Evolutionary conservation across 768 basidiomycete genomes (phyloP).

Genomic region (Tylopilus felleus): DNA sequence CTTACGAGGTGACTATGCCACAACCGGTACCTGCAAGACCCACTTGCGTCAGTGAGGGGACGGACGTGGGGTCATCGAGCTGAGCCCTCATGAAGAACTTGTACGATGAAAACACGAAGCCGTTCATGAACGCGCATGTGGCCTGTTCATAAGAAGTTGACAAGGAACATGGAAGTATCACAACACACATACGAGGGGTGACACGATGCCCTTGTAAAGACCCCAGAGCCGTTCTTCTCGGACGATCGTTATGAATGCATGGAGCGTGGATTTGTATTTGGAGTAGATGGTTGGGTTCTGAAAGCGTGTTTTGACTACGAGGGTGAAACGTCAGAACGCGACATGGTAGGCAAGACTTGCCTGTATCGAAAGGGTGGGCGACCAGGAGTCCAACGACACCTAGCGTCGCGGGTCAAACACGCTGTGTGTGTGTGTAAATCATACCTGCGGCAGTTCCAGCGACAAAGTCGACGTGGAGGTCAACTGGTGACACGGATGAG

Average conservation of each 20-base stretch:
- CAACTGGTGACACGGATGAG: too few relatives aligned
- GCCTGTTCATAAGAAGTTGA: too few relatives aligned
- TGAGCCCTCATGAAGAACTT: slow-evolving; percentile 61
- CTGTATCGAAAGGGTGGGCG: slow-evolving; percentile 45
- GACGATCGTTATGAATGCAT: background rate
- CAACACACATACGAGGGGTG: slow-evolving; percentile 62
- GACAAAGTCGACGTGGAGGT: too few relatives aligned
- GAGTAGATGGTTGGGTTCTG: slow-evolving; percentile 38
- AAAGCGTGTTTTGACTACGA: slow-evolving; percentile 39
- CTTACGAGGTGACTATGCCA: slow-evolving; percentile 78
- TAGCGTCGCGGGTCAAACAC: too few relatives aligned
- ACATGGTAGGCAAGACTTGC: slow-evolving; percentile 26
- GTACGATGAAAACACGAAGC: slow-evolving; percentile 53
- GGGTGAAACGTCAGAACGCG: background rate
- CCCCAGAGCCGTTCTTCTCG: slow-evolving; percentile 65
- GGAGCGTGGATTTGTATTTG: too few relatives aligned
- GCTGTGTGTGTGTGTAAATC: too few relatives aligned
- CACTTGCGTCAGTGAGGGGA: slow-evolving; percentile 64
- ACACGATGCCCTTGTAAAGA: slow-evolving; percentile 72
- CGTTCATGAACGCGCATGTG: slow-evolving; percentile 49
- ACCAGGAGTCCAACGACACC: too few relatives aligned
- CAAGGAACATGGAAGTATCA: background rate
- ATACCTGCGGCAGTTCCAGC: too few relatives aligned
- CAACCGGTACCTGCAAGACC: slow-evolving; percentile 73
- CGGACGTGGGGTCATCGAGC: slow-evolving; percentile 40